These are phyloP conservation scores for Pseudoscleropodium purum DNA, from an alignment of 225 moss, liverwort and hornwort genomes.

Conservation along the genomic window DNA sequence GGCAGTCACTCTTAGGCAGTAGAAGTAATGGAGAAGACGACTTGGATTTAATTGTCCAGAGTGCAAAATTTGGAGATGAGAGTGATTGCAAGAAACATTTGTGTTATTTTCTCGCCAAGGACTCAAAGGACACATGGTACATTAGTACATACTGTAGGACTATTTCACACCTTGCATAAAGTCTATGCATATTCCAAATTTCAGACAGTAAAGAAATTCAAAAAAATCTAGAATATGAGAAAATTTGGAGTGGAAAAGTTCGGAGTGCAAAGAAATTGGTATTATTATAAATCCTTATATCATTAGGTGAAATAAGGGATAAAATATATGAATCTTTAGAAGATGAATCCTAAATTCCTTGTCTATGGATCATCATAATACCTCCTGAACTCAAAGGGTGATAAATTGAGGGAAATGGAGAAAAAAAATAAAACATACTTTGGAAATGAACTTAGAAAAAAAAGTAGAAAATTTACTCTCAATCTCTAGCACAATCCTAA, in stretches of 20 bases:
- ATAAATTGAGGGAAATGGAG: neutral
- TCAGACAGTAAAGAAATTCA: too few species aligned
- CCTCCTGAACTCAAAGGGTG: neutral
- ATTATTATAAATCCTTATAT: neutral
- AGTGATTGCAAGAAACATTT: too few species aligned
- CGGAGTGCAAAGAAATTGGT: too few species aligned
- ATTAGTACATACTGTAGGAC: too few species aligned
- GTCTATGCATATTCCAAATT: too few species aligned
- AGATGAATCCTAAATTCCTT: neutral
- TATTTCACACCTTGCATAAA: too few species aligned
- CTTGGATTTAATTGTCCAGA: neutral
- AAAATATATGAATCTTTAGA: neutral
- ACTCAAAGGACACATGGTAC: too few species aligned
- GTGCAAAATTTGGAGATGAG: neutral
- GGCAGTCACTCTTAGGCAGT: neutral
- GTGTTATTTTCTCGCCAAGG: too few species aligned
- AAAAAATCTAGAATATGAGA: too few species aligned
- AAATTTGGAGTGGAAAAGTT: too few species aligned
- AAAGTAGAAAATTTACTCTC: neutral
- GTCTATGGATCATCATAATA: neutral
- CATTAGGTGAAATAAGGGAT: neutral
- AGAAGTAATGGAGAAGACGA: neutral
- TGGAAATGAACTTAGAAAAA: too few species aligned
- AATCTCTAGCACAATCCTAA: neutral
- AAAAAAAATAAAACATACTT: neutral